Conservation (phyloP, 345 rosid species). For the Dipteronia sinensis region DNA sequence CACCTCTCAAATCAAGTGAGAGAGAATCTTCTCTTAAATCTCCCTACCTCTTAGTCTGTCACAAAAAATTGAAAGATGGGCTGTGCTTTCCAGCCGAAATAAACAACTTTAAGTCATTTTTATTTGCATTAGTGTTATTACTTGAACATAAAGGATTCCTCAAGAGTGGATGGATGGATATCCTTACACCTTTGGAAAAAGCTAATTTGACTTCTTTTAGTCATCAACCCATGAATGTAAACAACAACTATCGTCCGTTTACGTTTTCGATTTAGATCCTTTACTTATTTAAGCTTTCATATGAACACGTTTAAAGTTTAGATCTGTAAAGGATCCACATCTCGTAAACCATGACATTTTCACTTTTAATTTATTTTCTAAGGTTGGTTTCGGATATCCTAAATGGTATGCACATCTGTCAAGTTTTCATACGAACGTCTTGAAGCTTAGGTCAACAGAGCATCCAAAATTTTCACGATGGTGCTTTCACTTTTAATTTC, state of each 20-base stretch:
- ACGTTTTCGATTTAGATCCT: background rate
- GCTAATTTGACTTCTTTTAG: constrained; percentile 23
- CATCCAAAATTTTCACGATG: no score
- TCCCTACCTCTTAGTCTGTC: constrained; percentile 29
- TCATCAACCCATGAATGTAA: background rate
- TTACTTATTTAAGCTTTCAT: no score
- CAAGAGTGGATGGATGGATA: constrained; percentile 35
- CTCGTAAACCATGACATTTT: background rate
- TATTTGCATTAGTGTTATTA: constrained; percentile 19
- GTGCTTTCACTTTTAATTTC: background rate
- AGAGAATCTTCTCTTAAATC: constrained; percentile 25
- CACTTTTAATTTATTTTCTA: background rate
- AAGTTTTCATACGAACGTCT: no score
- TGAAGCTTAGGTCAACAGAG: no score
- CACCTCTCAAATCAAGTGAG: background rate
- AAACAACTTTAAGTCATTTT: constrained; percentile 14
- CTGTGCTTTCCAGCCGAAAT: constrained; percentile 20
- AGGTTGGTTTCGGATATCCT: no score
- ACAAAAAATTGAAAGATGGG: constrained; percentile 19
- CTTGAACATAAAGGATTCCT: constrained; percentile 55
- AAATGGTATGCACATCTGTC: no score
- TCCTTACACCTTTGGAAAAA: constrained; percentile 31
- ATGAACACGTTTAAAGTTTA: background rate
- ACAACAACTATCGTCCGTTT: background rate
- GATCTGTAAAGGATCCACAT: background rate